Conservation (phyloP, 306 rosid genomes). For the Cicer chorassanicum region DNA sequence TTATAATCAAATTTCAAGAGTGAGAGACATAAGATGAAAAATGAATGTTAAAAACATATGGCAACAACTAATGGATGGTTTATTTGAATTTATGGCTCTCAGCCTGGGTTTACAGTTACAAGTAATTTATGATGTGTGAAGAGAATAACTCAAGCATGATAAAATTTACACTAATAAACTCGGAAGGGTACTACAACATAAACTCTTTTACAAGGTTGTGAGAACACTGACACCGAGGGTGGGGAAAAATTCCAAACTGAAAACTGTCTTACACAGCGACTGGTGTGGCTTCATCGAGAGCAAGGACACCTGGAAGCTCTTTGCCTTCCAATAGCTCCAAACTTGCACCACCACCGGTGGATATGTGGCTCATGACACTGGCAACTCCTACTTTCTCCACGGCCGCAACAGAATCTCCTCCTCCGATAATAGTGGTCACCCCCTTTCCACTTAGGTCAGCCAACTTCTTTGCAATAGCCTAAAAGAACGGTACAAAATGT, state of each 20-base stretch:
- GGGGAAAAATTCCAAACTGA: slow-evolving; percentile 43
- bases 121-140: slow-evolving; percentile 48
- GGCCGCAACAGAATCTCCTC: slow-evolving; percentile 98
- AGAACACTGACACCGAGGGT: slow-evolving; percentile 37
- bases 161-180: slow-evolving; percentile 59
- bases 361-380: slow-evolving; percentile 93
- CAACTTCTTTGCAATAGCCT: slow-evolving; percentile 90
- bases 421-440: slow-evolving; percentile 97
- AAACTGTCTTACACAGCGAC: slow-evolving; percentile 75
- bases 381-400: slow-evolving; percentile 99
- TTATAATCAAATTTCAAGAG: slow-evolving; percentile 7
- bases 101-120: slow-evolving; percentile 55
- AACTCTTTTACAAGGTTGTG: slow-evolving; percentile 60
- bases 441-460: slow-evolving; percentile 96
- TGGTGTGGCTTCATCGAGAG: slow-evolving; percentile 86
- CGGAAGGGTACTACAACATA: slow-evolving; percentile 57
- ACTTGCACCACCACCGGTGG: slow-evolving; percentile 99
- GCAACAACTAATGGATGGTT: slow-evolving; percentile 46
- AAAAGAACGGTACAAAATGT: slow-evolving; percentile 41
- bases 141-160: slow-evolving; percentile 52
- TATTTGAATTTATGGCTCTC: slow-evolving; percentile 55
- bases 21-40: not conserved
- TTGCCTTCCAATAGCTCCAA: slow-evolving; percentile 99
- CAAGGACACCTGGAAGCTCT: slow-evolving; percentile 97
- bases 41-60: not conserved